These are phyloP conservation scores for Cotoneaster glaucophyllus DNA, from an alignment of 306 rosid species.

Conservation along the genomic window DNA sequence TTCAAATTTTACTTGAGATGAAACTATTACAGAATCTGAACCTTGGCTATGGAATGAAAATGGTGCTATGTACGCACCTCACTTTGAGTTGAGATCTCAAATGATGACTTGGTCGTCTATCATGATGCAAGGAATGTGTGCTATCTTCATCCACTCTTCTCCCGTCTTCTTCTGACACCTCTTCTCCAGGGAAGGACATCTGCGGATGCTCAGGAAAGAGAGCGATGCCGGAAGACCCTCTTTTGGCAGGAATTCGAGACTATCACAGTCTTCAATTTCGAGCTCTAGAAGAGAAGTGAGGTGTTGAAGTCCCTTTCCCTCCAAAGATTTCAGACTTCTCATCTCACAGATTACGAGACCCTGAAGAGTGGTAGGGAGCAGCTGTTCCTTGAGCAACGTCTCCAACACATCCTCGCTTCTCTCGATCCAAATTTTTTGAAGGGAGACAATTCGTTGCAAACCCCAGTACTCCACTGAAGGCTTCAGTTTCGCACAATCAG, in stretches of 20 bases:
- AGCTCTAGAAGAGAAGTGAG: not conserved
- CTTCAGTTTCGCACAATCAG: not conserved
- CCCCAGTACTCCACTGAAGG: not conserved
- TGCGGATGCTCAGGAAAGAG: not conserved
- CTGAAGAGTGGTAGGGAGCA: not conserved
- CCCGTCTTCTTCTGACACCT: not conserved
- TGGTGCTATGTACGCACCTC: not conserved
- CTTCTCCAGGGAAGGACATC: not conserved
- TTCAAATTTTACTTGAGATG: too few species aligned
- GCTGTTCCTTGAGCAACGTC: not conserved
- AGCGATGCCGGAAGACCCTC: not conserved
- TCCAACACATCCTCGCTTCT: not conserved
- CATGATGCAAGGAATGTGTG: not conserved
- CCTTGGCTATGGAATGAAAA: too few species aligned
- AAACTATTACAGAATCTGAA: too few species aligned
- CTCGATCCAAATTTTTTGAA: accelerated
- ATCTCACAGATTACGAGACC: accelerated
- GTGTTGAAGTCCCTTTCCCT: not conserved
- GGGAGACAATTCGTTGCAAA: not conserved
- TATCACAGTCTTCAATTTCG: accelerated
- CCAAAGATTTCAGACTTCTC: not conserved
- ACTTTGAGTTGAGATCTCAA: not conserved
- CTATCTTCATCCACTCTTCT: not conserved
- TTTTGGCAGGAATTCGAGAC: not conserved
- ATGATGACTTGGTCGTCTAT: not conserved